Base-by-base conservation (phyloP, 495 filamentous ascomycete species). In the Chlorociboria aeruginascens region DNA sequence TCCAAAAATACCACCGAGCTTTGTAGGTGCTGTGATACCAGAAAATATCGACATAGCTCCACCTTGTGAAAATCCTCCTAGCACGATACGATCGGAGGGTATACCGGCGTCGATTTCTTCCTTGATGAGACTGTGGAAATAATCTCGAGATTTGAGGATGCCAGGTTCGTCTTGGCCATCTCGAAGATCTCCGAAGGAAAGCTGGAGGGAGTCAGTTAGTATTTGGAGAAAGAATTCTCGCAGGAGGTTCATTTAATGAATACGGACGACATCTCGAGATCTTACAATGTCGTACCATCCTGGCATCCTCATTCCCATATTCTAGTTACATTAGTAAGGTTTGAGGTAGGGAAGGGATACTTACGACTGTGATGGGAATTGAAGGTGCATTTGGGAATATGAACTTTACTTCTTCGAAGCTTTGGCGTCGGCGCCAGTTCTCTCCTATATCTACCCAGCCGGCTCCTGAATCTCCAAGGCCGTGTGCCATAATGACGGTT, bases 401-500 rank as follows among this genome's bases (percentile, higher is more conserved):
- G 66, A 96, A 98, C 51, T 84, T 74, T 57, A 92, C 85, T 66
- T 96, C 85, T 40, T 89, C 78, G 60, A 96, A 92, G 54, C 83
- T 85, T 56, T 78, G 73, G 14, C 86, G 76, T 8, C 82, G 76
- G 44, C 90, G 83, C 79, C 83, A 97, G 69, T 92, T 90, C 69
- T 95, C 85, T 31, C 89, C 86, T 9, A 94, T 73, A 8, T 68
- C 73, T 40, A 82, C 72, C 85, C 85, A 90, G 59, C 85, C 85
- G 52, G 75, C 66, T 30, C 84, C 85, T 37, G 72, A 83, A 59
- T 95, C 88, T 29, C 92, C 92, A 25, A 96, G 71, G 7, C 92
- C 92, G 59, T 98, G 92, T 39, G 86, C 72, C 67, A 93, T 85
- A 58, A 98, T 96, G 54, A 95, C 85, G 2, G 90, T 95, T 31